phyloP scores from a whole-genome alignment of 768 basidiomycete genomes.

The Baorangia bicolor region DNA sequence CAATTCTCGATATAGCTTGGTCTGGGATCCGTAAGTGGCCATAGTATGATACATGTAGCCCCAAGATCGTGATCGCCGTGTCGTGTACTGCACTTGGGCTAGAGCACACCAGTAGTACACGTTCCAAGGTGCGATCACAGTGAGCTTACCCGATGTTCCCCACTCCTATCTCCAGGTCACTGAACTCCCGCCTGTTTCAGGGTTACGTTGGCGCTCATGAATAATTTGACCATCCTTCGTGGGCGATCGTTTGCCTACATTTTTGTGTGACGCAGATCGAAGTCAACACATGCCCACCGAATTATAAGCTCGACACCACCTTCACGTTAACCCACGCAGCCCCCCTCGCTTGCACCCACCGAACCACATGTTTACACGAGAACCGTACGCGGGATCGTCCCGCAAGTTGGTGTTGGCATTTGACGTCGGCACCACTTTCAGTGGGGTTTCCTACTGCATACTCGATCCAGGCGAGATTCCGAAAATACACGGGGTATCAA shows the following conservation, averaged over 20 bases:
- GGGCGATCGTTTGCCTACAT: neutral
- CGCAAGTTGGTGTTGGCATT: constrained; percentile 35
- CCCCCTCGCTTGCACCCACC: neutral
- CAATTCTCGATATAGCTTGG: neutral
- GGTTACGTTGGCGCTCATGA: neutral
- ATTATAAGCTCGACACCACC: neutral
- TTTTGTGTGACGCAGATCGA: neutral
- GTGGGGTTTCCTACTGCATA: constrained; percentile 39
- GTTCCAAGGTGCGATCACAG: constrained; percentile 2
- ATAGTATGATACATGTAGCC: neutral
- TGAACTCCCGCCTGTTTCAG: neutral
- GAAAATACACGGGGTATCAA: constrained; percentile 21
- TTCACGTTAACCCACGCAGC: neutral
- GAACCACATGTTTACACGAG: constrained; percentile 25
- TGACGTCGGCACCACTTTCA: constrained; percentile 35
- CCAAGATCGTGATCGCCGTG: neutral
- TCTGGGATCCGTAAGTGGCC: neutral
- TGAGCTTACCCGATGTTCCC: neutral
- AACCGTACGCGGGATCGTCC: constrained; percentile 34
- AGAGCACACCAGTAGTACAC: neutral
- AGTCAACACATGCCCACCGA: neutral
- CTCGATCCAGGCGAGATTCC: constrained; percentile 36
- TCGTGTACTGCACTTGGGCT: neutral
- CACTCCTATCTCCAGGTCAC: neutral
- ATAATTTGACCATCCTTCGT: neutral